These are phyloP conservation scores for Backusella parvicylindrica DNA, from an alignment of 192 early-diverging fungal genomes.

Conservation along the genomic window DNA sequence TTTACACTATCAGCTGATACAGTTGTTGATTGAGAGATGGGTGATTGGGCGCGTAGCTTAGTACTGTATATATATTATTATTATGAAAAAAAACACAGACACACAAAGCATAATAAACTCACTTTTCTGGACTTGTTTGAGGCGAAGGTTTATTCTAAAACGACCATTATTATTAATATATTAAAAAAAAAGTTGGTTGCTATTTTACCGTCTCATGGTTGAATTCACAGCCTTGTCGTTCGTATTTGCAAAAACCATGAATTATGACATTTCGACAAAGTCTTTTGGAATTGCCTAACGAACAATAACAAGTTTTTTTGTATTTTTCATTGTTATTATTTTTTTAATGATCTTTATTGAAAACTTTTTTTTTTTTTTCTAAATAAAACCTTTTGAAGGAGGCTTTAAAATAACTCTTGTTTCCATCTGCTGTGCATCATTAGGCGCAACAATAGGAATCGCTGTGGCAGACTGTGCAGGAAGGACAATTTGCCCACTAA, in stretches of 20 bases:
- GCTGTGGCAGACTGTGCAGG: conserved; percentile 23
- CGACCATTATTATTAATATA: not conserved
- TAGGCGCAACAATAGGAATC: conserved; percentile 32
- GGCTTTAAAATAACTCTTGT: conserved; percentile 2
- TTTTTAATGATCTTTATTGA: not conserved
- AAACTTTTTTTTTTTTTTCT: not conserved
- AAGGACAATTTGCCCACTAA: conserved; percentile 23
- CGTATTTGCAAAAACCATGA: conserved; percentile 82
- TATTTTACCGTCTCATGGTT: conserved; percentile 67
- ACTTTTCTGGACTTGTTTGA: conserved; percentile 24
- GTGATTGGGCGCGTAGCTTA: conserved; percentile 17
- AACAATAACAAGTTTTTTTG: not conserved
- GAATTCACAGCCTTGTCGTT: conserved; percentile 79
- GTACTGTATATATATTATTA: not conserved
- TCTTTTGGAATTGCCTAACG: conserved; percentile 26
- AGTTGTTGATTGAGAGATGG: conserved; percentile 26
- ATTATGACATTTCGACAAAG: conserved; percentile 76
- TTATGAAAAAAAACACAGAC: not conserved
- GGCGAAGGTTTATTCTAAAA: conserved; percentile 10
- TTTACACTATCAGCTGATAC: conserved; percentile 49
- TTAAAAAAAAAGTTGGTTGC: not conserved
- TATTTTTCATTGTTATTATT: not conserved
- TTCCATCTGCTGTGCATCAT: conserved; percentile 3
- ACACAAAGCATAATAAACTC: not conserved
- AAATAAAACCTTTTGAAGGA: conserved; percentile 13